Base-by-base conservation (phyloP, 2,329 filamentous ascomycete genomes). In the Alternaria postmessia region DNA sequence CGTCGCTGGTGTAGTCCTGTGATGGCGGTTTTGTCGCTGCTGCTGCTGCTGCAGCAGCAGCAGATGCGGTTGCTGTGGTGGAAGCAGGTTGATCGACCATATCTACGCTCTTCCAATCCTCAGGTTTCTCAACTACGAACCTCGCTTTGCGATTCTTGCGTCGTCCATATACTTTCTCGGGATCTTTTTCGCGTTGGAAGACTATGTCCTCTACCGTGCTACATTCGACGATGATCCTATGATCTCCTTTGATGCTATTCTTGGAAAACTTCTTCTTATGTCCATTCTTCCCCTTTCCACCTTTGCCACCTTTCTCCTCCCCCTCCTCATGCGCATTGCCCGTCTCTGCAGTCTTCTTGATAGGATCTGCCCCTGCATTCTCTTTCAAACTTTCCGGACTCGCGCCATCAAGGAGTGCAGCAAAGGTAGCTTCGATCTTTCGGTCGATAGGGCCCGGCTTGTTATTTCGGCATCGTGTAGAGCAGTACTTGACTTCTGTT, bases 401-500 rank as follows among this genome's bases (percentile, higher is more conserved):
- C 18, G 55, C 71, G 38, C 66, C 80, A 26, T 79, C 75, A 3
- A 83, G 69, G 2, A 81, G 62, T 3, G 75, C 73, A 1, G 82
- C 79, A 54, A 88, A 86, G 0, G 79, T 79, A 7, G 71, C 74
- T 71, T 88, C 86, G 43, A 88, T 86, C 57, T 82, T 81, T 3
- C 80, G 79, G 65, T 88, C 86, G 14, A 82, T 61, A 7, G 78
- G 78, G 0, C 81, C 79, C 0, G 83, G 84, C 67, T 87, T 88
- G 38, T 80, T 80, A 34, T 79, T 79, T 20, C 85, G 79, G 64
- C 86, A 89, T 38, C 83, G 78, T 46, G 82, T 78, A 0, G 86
- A 88, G 75, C 87, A 88, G 77, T 87, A 89, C 62, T 86, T 87
- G 32, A 81, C 73, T 42, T 75, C 67, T 26, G 74, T 66, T n/a